Evolutionary conservation across 2,329 filamentous ascomycete genomes (phyloP).

Genomic region (Hypoxylon sp.): DNA sequence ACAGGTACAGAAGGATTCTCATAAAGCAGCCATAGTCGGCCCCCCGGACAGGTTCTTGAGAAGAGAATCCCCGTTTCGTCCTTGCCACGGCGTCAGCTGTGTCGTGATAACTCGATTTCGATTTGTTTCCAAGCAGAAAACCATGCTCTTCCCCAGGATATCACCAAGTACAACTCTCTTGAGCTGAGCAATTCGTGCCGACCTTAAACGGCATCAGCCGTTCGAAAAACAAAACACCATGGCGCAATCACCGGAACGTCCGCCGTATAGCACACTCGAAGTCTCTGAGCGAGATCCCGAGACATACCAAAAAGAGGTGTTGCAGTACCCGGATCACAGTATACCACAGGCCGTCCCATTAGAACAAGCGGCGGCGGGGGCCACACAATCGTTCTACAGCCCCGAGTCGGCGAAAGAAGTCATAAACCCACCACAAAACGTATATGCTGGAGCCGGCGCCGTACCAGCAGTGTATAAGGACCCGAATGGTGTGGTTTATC

Average conservation of each 20-base stretch:
- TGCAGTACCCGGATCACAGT: conserved; percentile 43
- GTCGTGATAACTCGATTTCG: conserved; percentile 23
- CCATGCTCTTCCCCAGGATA: conserved; percentile 30
- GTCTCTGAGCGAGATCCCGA: conserved; percentile 40
- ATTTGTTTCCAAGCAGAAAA: conserved; percentile 15
- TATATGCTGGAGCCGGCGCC: conserved; percentile 22
- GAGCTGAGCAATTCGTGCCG: conserved; percentile 28
- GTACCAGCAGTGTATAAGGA: conserved; percentile 33
- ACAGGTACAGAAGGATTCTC: conserved; percentile 34
- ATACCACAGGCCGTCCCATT: conserved; percentile 43
- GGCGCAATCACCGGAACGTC: conserved; percentile 24
- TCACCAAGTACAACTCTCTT: conserved; percentile 15
- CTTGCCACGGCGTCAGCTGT: conserved; percentile 28
- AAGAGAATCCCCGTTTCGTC: conserved; percentile 25
- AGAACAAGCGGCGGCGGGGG: conserved; percentile 32
- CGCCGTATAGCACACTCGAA: conserved; percentile 43
- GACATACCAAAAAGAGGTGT: conserved; percentile 42
- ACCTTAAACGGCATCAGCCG: conserved; percentile 26
- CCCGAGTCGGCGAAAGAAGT: conserved; percentile 45
- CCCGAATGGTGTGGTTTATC: conserved; percentile 29
- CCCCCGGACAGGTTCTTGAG: conserved; percentile 19
- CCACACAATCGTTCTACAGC: conserved; percentile 33
- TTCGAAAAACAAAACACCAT: conserved; percentile 36
- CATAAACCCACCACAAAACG: conserved; percentile 19
- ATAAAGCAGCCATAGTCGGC: conserved; percentile 31